phyloP scores from a whole-genome alignment of 306 rosid species.

The Ziziphus jujuba region DNA sequence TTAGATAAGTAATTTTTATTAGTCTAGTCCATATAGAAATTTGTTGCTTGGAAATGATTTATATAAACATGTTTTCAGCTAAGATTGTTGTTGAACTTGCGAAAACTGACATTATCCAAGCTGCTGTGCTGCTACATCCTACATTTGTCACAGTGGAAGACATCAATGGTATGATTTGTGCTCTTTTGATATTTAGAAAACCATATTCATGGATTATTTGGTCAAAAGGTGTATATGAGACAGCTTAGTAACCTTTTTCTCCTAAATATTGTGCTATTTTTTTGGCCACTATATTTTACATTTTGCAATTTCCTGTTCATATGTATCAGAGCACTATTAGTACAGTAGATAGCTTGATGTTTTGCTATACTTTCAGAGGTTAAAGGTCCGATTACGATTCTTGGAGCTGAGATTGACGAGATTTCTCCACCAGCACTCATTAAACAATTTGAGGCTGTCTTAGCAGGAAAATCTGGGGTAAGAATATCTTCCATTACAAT shows the following conservation, averaged over 20 bases:
- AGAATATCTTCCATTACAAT: background rate
- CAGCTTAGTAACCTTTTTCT: background rate
- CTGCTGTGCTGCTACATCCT: slow-evolving; percentile 72
- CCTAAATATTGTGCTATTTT: background rate
- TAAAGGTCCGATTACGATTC: slow-evolving; percentile 46
- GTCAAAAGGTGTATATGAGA: background rate
- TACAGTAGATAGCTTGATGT: background rate
- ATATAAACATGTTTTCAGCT: slow-evolving; percentile 35
- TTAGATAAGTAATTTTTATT: background rate
- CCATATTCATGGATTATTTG: background rate
- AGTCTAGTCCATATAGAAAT: background rate
- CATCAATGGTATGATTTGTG: slow-evolving; percentile 48
- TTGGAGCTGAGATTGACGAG: slow-evolving; percentile 66
- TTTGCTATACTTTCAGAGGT: slow-evolving; percentile 36
- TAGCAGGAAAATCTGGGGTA: slow-evolving; percentile 56
- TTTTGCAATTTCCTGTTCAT: background rate
- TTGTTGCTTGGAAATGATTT: slow-evolving; percentile 6
- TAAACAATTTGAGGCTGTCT: slow-evolving; percentile 57
- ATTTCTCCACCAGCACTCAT: slow-evolving; percentile 63
- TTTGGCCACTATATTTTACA: background rate
- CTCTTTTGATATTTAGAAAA: background rate
- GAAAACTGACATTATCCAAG: slow-evolving; percentile 39
- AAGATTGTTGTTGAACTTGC: slow-evolving; percentile 71
- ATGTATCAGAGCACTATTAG: background rate
- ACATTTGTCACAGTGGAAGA: slow-evolving; percentile 63